These are phyloP conservation scores for Neocatenulostroma microsporum DNA, from an alignment of 2,329 filamentous ascomycete genomes.

Conservation along the genomic window DNA sequence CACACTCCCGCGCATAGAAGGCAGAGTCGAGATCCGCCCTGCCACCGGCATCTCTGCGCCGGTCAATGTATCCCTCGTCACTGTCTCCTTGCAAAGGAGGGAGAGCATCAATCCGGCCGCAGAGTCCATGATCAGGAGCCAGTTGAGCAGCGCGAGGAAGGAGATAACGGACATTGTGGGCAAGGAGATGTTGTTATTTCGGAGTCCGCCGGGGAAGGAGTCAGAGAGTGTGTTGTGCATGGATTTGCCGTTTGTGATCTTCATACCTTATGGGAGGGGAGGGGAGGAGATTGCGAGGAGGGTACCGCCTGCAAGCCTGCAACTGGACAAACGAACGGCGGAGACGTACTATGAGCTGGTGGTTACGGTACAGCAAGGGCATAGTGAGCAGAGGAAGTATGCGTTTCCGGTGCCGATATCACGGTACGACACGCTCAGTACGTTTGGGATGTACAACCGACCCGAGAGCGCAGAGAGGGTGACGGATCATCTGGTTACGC, in stretches of 20 bases:
- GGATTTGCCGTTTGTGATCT: conserved; percentile 95
- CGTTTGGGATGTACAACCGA: conserved; percentile 99
- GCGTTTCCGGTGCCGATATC: conserved; percentile 83
- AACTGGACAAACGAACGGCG: conserved; percentile 84
- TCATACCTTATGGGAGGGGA: conserved; percentile 88
- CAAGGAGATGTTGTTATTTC: conserved; percentile 87
- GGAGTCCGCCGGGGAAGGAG: conserved; percentile 75
- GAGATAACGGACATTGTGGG: conserved; percentile 90
- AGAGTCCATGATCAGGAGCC: conserved; percentile 87
- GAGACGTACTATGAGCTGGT: conserved; percentile 97
- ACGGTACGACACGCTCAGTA: conserved; percentile 92
- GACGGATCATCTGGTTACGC: conserved; percentile 80
- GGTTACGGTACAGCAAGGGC: conserved; percentile 88
- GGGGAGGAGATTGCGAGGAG: conserved; percentile 83
- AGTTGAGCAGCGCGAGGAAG: conserved; percentile 72
- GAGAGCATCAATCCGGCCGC: conserved; percentile 96
- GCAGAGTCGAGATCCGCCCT: conserved; percentile 92
- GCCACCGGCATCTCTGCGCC: conserved; percentile 77
- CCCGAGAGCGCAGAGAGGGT: conserved; percentile 81
- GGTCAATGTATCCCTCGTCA: conserved; percentile 83
- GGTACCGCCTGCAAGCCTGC: conserved; percentile 85
- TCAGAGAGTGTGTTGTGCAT: conserved; percentile 85
- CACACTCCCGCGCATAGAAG: conserved; percentile 93
- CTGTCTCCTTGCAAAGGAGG: conserved; percentile 84
- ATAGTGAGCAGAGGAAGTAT: conserved; percentile 80